These are phyloP conservation scores for Calonectria ilicicola DNA, from an alignment of 2,329 filamentous ascomycete genomes.

Conservation along the genomic window DNA sequence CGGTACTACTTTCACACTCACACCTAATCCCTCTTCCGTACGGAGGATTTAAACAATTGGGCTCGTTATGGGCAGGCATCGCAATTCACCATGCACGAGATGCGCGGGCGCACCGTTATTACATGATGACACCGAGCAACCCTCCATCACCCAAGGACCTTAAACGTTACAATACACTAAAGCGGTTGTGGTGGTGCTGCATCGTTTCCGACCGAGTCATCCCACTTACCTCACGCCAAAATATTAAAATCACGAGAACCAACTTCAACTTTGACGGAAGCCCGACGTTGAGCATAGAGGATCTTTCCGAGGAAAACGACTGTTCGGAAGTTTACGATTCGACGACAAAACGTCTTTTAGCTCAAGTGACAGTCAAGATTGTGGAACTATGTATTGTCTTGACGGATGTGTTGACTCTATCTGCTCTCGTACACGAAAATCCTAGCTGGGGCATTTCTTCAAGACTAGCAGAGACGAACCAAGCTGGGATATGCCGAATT, in stretches of 20 bases:
- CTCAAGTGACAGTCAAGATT: constrained; percentile 34
- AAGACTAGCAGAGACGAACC: constrained; percentile 29
- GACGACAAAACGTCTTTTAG: constrained; percentile 32
- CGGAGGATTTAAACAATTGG: constrained; percentile 39
- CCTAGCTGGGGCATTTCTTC: constrained; percentile 34
- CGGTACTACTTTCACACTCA: constrained; percentile 37
- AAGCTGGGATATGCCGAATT: constrained; percentile 35
- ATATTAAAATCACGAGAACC: constrained; percentile 37
- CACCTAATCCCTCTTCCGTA: constrained; percentile 40
- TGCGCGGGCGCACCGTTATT: constrained; percentile 39
- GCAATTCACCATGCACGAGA: constrained; percentile 41
- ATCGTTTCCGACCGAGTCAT: constrained; percentile 39
- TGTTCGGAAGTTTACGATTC: constrained; percentile 39
- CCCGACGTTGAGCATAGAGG: constrained; percentile 28
- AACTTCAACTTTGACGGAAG: constrained; percentile 41
- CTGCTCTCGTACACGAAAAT: constrained; percentile 37
- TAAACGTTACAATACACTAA: constrained; percentile 36
- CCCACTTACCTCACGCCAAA: constrained; percentile 36
- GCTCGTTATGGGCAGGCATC: constrained; percentile 41
- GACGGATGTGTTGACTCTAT: constrained; percentile 36
- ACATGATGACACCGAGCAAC: constrained; percentile 21
- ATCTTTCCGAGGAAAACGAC: constrained; percentile 36
- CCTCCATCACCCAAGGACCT: constrained; percentile 21
- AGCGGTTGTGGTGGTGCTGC: constrained; percentile 42
- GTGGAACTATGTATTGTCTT: constrained; percentile 40